Percentiles rank a stretch among this genome's conserved stretches.
These are phyloP conservation scores for Podaxis rugospora DNA, from an alignment of 768 basidiomycete genomes.

Conservation along the genomic window DNA sequence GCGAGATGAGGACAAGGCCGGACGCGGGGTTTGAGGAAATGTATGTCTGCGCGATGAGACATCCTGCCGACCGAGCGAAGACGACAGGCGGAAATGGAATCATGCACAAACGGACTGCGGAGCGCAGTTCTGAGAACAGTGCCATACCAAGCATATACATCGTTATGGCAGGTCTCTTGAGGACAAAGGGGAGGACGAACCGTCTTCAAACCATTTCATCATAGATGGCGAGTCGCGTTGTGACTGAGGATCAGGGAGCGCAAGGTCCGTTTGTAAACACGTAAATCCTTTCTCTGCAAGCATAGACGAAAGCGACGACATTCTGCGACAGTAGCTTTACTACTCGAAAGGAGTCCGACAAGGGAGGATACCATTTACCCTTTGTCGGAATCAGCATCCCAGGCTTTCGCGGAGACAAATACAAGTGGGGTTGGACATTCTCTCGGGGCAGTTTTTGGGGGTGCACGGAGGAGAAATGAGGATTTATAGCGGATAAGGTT, in stretches of 20 bases:
- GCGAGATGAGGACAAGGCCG: slow-evolving; percentile 58
- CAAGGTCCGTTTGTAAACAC: slow-evolving; percentile 39
- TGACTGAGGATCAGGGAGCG: slow-evolving; percentile 17
- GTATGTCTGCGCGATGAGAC: slow-evolving; percentile 62
- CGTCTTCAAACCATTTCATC: slow-evolving; percentile 19
- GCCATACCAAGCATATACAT: background rate
- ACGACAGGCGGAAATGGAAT: slow-evolving; percentile 58
- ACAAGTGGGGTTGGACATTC: slow-evolving; percentile 50
- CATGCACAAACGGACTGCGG: slow-evolving; percentile 35
- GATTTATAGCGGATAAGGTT: slow-evolving; percentile 20
- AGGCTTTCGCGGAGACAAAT: slow-evolving; percentile 43
- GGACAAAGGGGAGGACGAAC: background rate
- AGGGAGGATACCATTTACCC: slow-evolving; percentile 25
- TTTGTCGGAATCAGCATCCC: slow-evolving; percentile 35
- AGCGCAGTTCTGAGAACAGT: slow-evolving; percentile 32
- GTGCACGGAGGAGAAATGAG: slow-evolving; percentile 29
- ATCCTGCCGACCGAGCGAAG: slow-evolving; percentile 41
- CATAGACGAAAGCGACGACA: slow-evolving; percentile 30
- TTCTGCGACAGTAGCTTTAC: slow-evolving; percentile 20
- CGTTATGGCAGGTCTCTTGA: background rate
- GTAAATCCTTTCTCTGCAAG: slow-evolving; percentile 47
- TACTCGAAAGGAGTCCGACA: background rate
- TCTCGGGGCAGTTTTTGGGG: slow-evolving; percentile 37
- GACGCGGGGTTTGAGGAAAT: slow-evolving; percentile 63
- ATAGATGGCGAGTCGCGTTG: background rate